A percentile compares a stretch with the other conserved stretches of the same genome.
Evolutionary conservation across 2,329 filamentous ascomycete species (phyloP).

Genomic region (Paracoccidioides brasiliensis): DNA sequence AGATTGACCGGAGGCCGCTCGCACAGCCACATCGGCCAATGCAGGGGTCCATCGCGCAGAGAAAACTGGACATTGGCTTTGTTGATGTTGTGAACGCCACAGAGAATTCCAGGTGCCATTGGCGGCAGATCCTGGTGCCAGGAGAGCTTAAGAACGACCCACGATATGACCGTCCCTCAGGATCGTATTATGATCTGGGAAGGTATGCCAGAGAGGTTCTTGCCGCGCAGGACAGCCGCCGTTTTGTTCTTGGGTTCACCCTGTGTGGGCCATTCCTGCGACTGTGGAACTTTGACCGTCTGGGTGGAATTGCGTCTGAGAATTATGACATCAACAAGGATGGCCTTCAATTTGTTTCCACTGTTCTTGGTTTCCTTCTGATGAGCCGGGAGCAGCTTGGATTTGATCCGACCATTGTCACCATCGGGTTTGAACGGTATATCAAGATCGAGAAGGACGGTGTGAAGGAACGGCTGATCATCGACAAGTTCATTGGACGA

Average conservation of each 20-base stretch:
- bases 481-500: constrained; percentile 25
- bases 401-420: constrained; percentile 33
- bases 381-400: constrained; percentile 31
- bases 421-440: not conserved
- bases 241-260: constrained; percentile 38
- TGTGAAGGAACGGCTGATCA: constrained; percentile 26
- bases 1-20: not conserved
- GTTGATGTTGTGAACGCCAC: constrained; percentile 3
- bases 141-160: constrained; percentile 37
- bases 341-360: constrained; percentile 9
- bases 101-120: constrained; percentile 21
- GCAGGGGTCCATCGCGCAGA: not conserved
- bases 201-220: constrained; percentile 36
- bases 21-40: not conserved
- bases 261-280: constrained; percentile 35
- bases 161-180: constrained; percentile 24
- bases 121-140: constrained; percentile 32
- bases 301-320: constrained; percentile 34
- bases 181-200: constrained; percentile 30
- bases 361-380: constrained; percentile 9
- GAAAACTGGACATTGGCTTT: not conserved
- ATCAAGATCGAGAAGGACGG: constrained; percentile 10
- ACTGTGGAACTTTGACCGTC: constrained; percentile 35
- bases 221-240: constrained; percentile 28
- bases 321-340: constrained; percentile 37